These are phyloP conservation scores for Moniliophthora roreri DNA, from an alignment of 1,284 basidiomycete genomes.

Conservation along the genomic window DNA sequence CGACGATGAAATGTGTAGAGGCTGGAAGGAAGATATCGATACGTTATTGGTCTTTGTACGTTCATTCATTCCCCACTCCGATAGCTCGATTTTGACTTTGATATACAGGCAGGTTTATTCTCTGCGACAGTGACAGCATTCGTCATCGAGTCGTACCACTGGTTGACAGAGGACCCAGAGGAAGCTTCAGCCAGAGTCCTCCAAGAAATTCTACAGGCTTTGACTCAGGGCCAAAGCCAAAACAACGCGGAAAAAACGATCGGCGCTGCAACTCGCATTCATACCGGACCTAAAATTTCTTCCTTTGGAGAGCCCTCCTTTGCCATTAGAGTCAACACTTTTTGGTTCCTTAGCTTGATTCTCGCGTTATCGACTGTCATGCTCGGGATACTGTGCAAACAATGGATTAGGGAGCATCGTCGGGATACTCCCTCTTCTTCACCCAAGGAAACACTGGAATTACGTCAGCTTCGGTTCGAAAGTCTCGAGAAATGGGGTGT, in stretches of 20 bases:
- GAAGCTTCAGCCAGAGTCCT: conserved; percentile 13
- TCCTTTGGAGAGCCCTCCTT: background rate
- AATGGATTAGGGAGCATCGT: conserved; percentile 23
- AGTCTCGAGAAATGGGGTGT: conserved; percentile 25
- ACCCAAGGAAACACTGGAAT: conserved; percentile 8
- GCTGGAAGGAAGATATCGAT: conserved; percentile 22
- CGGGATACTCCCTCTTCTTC: conserved; percentile 11
- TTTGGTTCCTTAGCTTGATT: conserved; percentile 23
- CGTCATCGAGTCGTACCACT: conserved; percentile 21
- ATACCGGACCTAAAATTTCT: background rate
- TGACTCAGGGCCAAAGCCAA: background rate
- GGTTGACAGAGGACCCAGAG: conserved; percentile 16
- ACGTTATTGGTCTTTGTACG: conserved; percentile 21
- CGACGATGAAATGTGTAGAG: conserved; percentile 18
- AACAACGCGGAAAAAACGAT: background rate
- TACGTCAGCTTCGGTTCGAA: conserved; percentile 27
- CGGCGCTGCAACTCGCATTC: background rate
- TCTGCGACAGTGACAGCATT: conserved; percentile 22
- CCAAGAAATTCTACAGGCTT: conserved; percentile 7
- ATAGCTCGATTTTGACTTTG: background rate
- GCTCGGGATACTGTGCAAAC: conserved; percentile 22
- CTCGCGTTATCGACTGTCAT: conserved; percentile 20
- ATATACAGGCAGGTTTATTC: conserved; percentile 20
- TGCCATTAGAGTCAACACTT: conserved; percentile 18
- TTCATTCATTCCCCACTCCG: background rate